These are phyloP conservation scores for Aquilaria agallochum DNA, from an alignment of 441 rosid species.

Conservation along the genomic window DNA sequence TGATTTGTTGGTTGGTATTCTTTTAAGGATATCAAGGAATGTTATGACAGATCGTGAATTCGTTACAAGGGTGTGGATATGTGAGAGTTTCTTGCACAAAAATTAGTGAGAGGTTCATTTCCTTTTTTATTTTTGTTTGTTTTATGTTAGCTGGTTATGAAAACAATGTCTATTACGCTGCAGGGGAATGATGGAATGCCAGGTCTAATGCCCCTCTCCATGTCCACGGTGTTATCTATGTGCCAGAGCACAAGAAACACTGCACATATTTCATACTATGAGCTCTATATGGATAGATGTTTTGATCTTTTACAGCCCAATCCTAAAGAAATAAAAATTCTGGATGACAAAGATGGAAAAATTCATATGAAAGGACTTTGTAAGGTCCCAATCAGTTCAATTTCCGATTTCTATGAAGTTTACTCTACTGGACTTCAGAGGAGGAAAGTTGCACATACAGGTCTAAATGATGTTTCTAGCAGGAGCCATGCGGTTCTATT, in stretches of 20 bases:
- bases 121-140: conserved; percentile 3
- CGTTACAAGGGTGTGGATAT: too few species aligned
- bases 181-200: conserved; percentile 66
- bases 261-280: conserved; percentile 76
- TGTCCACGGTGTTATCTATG: conserved; percentile 58
- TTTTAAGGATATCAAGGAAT: too few species aligned
- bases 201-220: conserved; percentile 72
- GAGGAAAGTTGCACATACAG: conserved; percentile 78
- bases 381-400: conserved; percentile 47
- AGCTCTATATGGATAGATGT: conserved; percentile 90
- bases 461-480: conserved; percentile 84
- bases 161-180: conserved; percentile 18
- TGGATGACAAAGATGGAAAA: conserved; percentile 69
- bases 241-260: conserved; percentile 42
- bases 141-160: not conserved
- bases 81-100: not conserved
- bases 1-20: too few species aligned
- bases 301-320: conserved; percentile 69
- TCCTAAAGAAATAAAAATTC: conserved; percentile 48
- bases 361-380: conserved; percentile 82
- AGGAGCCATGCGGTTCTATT: conserved; percentile 93
- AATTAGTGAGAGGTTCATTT: not conserved
- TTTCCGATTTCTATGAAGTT: conserved; percentile 52
- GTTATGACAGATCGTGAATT: too few species aligned
- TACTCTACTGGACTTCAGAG: conserved; percentile 57